Base-by-base conservation (phyloP, 176 grass and related monocot genomes). In the Aegilops longissima region DNA sequence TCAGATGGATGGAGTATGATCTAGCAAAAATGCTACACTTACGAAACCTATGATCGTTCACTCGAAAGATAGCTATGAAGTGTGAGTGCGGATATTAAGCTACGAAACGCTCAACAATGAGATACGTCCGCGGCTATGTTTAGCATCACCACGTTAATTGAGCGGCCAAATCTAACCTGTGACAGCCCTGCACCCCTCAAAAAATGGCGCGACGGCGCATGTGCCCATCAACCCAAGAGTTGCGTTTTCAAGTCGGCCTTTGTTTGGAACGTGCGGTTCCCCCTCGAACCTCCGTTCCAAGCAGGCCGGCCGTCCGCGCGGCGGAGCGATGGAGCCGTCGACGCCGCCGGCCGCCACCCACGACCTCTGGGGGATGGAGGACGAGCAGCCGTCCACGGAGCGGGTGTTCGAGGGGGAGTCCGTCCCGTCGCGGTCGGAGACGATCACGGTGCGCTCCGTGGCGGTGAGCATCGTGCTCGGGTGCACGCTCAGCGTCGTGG, bases 401-500 rank as follows among this genome's bases (percentile, higher is more conserved):
- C 85, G 71, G 35, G 81, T 83, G 66, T 94, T 94, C 72, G 85
- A 94, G 77, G 87, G 81, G 21, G 80, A 80, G 83, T 74, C 82
- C 42, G 31, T 92, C 70, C 90, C 90, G 45, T 11, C 90, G 52
- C 80, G 47, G 66, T 70, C 59, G 40, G 84, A 87, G 72, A 91
- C 89, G 93, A 82, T 90, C 72, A 94, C 93, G 12, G 23, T 39
- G 79, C 85, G 93, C 52, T 88, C 93, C 5, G 33, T 87, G 84
- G 87, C 62, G 27, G 90, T 90, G 56, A 83, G 90, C 87, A 4
- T 80, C 35, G 69, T 80, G 18, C 79, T 94, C 6, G 87, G 90
- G 31, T 58, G 59, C 54, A 62, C 49, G 70, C 73, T 94, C 24
- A 92, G 85, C 90, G 21, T 90, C 29, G 80, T 94, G 65, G 61